Evolutionary conservation across 495 filamentous ascomycete genomes (phyloP), one percentile per base, ranked within the genome.

Genomic region (Aspergillus kassunensis): DNA sequence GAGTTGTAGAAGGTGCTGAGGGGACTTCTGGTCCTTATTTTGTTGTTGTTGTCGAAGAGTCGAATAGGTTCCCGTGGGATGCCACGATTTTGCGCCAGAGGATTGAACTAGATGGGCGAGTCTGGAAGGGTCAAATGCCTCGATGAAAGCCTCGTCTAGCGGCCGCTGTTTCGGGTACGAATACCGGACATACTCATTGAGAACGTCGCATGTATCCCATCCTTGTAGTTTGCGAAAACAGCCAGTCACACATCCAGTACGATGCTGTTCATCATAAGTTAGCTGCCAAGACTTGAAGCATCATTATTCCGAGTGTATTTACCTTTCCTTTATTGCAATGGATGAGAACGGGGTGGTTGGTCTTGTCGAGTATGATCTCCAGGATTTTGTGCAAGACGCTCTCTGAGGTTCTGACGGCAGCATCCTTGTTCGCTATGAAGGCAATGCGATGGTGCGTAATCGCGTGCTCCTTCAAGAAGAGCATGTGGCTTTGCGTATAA

Each of bases 311-410:
- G 7, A 6, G 1, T 9, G 11, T 18, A 62, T 73, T 51, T 71
- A 87, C 85, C 73, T 86, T 90, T 53, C 90, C 90, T 58, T 93
- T 89, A 58, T 95, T 95, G 70, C 90, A 95, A 59, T 95, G 90
- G 27, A 95, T 81, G 31, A 93, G 72, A 1, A 95, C 59, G 0
- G 90, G 90, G 51, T 91, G 81, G 49, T 90, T 89, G 11, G 71
- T 61, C 6, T 74, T 69, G 59, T 90, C 75, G 30, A 88, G 69
- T 21, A 91, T 73, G 40, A 90, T 64, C 3, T 77, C 65, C 12
- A 92, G 71, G 37, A 88, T 83, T 9, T 75, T 68, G 49, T 73
- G 72, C 69, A 95, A 85, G 3, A 80, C 76, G 19, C 71, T 63
- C n/a, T 79, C 61, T 0, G 85, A 79, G 15, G 89, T 71, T 6